Percentiles rank a stretch among this genome's conserved stretches.
Conservation (phyloP, 2,329 filamentous ascomycete genomes). For the Epichloe glyceriae region DNA sequence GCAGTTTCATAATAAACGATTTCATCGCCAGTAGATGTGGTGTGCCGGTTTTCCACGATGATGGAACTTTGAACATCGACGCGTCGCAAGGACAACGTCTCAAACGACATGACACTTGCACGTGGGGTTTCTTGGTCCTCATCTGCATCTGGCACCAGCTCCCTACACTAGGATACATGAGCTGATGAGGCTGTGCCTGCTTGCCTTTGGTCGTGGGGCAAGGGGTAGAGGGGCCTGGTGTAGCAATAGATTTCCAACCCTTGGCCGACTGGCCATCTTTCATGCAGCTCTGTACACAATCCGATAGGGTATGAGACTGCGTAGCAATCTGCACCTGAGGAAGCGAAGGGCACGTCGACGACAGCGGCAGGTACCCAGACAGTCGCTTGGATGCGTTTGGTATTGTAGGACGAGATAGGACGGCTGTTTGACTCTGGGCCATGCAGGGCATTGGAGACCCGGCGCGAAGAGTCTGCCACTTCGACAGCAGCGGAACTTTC, state of each 20-base stretch:
- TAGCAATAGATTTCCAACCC: not conserved
- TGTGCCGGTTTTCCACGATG: not conserved
- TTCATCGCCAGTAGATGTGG: not conserved
- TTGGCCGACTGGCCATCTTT: not conserved
- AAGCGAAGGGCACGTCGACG: conserved; percentile 6
- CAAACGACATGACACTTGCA: not conserved
- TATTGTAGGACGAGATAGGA: conserved; percentile 3
- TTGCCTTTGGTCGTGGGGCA: not conserved
- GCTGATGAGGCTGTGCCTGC: not conserved
- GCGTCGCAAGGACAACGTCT: not conserved
- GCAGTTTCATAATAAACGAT: not conserved
- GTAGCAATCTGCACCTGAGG: not conserved
- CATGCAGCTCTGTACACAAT: not conserved
- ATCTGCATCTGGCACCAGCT: not conserved
- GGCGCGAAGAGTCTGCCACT: not conserved
- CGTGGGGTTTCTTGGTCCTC: not conserved
- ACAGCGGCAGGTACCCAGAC: conserved; percentile 5
- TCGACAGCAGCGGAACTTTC: not conserved
- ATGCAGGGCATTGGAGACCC: conserved; percentile 4
- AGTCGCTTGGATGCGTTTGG: conserved; percentile 2
- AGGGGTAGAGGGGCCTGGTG: not conserved
- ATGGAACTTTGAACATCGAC: not conserved
- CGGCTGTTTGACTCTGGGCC: conserved; percentile 4
- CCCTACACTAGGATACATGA: not conserved
- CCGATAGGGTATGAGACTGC: conserved; percentile 1